Evolutionary conservation across 2,329 filamentous ascomycete genomes (phyloP), one percentile per base, ranked within the genome.

Genomic region (Scedosporium boydii): DNA sequence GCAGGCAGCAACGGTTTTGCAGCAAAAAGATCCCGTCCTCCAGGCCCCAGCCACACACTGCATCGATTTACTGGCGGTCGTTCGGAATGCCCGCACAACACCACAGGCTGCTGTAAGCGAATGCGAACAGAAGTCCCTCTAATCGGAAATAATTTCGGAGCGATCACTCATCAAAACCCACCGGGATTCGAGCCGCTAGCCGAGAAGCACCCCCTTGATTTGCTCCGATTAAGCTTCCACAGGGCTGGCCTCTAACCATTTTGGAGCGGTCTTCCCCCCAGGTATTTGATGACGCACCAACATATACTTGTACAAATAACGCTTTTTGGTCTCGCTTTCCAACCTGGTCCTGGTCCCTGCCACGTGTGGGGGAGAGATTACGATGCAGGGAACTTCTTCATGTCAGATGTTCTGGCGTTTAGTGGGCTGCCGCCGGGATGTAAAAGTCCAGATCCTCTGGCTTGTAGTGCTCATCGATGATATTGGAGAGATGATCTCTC

Each of bases 391-490:
- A 38, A 38, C 34, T 38, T 38, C 34, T 38, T 38, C 34, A 38
- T 38, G 34, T 38, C 34, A 6, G 10, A 38, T 38, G 34, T 14
- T 21, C 18, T 55, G 12, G 44, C 18, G 16, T 34, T 53, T 23
- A 60, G 16, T 53, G 26, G 21, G n/a, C 29, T 18, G 51, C 29
- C 4, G 18, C 34, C 18, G 48, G 77, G 9, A 80, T 71, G 64
- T 84, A 78, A 65, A 86, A 83, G 67, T 86, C 85, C 62, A 88
- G 83, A 68, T 92, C 89, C 70, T 91, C 87, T 27, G 81, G 78
- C 66, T 88, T 87, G 73, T 92, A 91, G 71, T 92, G 89, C 70
- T 92, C 89, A 51, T 83, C 83, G 51, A 91, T 86, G 64, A 91
- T 85, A 65, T 84, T 81, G 63, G 89, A 88, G n/a, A 91, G 75